A percentile compares a stretch with the other conserved stretches of the same genome.
These are phyloP conservation scores for Globisporangium mamillatum DNA, from an alignment of 352 stramenopile species.

Conservation along the genomic window DNA sequence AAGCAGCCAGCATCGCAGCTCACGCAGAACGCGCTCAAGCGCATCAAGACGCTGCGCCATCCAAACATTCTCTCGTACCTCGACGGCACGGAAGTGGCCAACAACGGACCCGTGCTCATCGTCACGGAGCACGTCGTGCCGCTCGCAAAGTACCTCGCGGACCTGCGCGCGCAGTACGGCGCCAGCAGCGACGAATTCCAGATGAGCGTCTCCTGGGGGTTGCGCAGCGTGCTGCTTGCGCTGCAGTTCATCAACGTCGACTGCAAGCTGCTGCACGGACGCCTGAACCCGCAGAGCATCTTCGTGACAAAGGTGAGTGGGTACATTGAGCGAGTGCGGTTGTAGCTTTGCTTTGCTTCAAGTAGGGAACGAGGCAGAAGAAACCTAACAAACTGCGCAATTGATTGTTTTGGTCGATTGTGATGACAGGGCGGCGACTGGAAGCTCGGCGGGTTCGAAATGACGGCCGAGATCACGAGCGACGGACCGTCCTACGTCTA, in stretches of 20 bases:
- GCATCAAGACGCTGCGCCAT: constrained; percentile 93
- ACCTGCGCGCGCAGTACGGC: constrained; percentile 61
- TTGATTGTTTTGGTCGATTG: not conserved
- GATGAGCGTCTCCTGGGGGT: constrained; percentile 91
- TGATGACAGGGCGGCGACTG: constrained; percentile 86
- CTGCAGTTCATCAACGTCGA: constrained; percentile 93
- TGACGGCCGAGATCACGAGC: constrained; percentile 84
- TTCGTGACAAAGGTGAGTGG: constrained; percentile 89
- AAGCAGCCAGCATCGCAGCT: constrained; percentile 73
- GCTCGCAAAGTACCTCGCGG: constrained; percentile 87
- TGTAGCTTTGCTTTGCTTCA: not conserved
- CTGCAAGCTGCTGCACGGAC: constrained; percentile 93
- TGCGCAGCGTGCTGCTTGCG: constrained; percentile 90
- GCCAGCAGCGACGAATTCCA: constrained; percentile 61
- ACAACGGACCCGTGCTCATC: constrained; percentile 89
- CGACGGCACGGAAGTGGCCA: constrained; percentile 69
- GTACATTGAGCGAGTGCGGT: not conserved
- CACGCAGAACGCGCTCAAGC: constrained; percentile 88
- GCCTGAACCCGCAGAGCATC: constrained; percentile 86
- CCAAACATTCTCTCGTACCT: constrained; percentile 92
- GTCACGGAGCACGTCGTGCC: constrained; percentile 93
- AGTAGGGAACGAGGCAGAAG: not conserved
- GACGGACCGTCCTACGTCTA: constrained; percentile 79
- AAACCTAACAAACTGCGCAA: not conserved
- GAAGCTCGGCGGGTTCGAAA: constrained; percentile 93